Evolutionary conservation across 306 rosid species (phyloP).

Genomic region (Prosopis cineraria): DNA sequence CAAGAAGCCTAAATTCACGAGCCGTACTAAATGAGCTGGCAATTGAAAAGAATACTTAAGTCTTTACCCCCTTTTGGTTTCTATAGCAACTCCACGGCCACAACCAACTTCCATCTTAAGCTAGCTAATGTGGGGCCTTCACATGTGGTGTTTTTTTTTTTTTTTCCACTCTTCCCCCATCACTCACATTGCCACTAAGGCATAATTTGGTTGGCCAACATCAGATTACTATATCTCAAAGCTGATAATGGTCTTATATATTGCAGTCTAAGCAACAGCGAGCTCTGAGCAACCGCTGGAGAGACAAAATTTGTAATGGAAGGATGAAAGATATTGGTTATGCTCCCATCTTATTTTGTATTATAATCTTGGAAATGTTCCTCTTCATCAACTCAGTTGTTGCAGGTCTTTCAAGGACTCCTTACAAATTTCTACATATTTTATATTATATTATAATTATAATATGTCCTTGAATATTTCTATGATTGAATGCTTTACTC

Average conservation of each 20-base stretch:
- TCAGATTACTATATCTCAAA: no score
- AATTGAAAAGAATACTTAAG: not conserved
- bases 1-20: not conserved
- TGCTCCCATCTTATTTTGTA: conserved; percentile 73
- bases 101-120: no score
- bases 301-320: conserved; percentile 53
- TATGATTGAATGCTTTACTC: conserved; percentile 42
- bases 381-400: conserved; percentile 80
- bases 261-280: conserved; percentile 74
- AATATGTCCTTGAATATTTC: conserved; percentile 21
- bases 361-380: conserved; percentile 51
- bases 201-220: no score
- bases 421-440: conserved; percentile 31
- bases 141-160: not conserved
- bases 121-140: not conserved
- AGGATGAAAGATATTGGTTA: conserved; percentile 63
- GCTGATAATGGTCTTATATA: conserved; percentile 36
- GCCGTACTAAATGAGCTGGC: not conserved
- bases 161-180: not conserved
- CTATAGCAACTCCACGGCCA: not conserved
- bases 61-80: not conserved
- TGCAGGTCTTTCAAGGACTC: conserved; percentile 56
- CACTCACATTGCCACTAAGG: not conserved
- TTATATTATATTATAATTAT: conserved; percentile 5
- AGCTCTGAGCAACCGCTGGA: conserved; percentile 52